Evolutionary conservation across 2,329 filamentous ascomycete species (phyloP).

Genomic region (Aspergillus arachidicola): DNA sequence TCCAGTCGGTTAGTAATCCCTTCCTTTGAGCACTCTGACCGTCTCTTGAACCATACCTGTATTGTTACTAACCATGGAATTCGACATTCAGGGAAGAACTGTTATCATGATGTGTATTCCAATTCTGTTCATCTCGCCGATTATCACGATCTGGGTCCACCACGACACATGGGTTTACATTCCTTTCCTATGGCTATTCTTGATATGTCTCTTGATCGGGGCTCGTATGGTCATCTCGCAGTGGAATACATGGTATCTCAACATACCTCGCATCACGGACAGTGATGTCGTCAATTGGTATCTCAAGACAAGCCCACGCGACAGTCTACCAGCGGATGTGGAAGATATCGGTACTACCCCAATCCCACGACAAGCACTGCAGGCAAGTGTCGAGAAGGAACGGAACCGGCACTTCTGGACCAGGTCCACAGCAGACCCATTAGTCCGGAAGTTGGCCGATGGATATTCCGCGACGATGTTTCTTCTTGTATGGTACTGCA

Average conservation of each 20-base stretch:
- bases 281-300: constrained; percentile 45
- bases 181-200: constrained; percentile 56
- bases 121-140: constrained; percentile 58
- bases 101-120: constrained; percentile 60
- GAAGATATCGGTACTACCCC: constrained; percentile 13
- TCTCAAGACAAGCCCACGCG: constrained; percentile 38
- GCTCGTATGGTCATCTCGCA: constrained; percentile 56
- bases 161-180: constrained; percentile 62
- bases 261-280: constrained; percentile 42
- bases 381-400: constrained; percentile 48
- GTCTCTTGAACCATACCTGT: too few relatives aligned
- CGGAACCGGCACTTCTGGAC: constrained; percentile 45
- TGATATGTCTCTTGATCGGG: constrained; percentile 54
- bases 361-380: constrained; percentile 45
- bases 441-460: constrained; percentile 53
- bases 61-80: background rate
- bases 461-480: constrained; percentile 58
- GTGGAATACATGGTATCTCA: constrained; percentile 60
- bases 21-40: background rate
- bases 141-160: constrained; percentile 56
- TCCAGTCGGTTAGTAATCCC: constrained; percentile 46
- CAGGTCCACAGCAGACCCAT: constrained; percentile 45
- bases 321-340: constrained; percentile 3
- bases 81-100: constrained; percentile 47
- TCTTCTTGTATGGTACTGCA: constrained; percentile 57